These are phyloP conservation scores for Phaeosphaeriaceae sp. DNA, from an alignment of 2,329 filamentous ascomycete genomes.

Conservation along the genomic window DNA sequence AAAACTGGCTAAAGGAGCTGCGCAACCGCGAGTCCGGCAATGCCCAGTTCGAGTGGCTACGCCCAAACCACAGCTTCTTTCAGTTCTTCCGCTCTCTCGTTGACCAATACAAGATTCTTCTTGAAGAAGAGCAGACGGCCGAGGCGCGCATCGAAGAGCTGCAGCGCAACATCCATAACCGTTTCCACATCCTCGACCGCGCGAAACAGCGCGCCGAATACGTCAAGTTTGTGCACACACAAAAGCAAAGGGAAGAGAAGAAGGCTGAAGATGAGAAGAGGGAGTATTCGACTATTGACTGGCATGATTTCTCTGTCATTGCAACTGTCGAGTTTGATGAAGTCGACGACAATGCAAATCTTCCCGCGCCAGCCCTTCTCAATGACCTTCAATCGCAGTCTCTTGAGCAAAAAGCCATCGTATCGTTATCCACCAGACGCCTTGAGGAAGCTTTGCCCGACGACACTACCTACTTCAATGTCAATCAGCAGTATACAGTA, in stretches of 20 bases:
- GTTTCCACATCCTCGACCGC: constrained; percentile 77
- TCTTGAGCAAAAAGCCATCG: constrained; percentile 90
- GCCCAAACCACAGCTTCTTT: constrained; percentile 93
- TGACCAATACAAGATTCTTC: constrained; percentile 87
- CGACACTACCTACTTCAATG: constrained; percentile 59
- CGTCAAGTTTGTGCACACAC: constrained; percentile 79
- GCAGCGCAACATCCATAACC: constrained; percentile 76
- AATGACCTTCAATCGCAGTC: constrained; percentile 93
- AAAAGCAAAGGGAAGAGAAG: constrained; percentile 89
- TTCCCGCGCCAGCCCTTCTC: constrained; percentile 87
- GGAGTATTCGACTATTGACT: constrained; percentile 87
- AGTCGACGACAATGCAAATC: constrained; percentile 80
- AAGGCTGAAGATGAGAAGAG: constrained; percentile 80
- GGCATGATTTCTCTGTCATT: constrained; percentile 96
- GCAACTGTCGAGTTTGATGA: constrained; percentile 94
- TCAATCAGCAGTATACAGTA: constrained; percentile 36
- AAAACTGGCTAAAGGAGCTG: constrained; percentile 87
- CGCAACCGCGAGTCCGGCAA: constrained; percentile 89
- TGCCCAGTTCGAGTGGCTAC: constrained; percentile 94
- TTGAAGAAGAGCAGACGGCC: constrained; percentile 75
- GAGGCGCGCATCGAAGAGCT: constrained; percentile 75
- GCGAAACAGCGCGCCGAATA: constrained; percentile 89
- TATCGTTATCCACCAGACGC: constrained; percentile 81
- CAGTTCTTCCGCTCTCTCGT: constrained; percentile 93
- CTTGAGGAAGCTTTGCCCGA: constrained; percentile 96